These are phyloP conservation scores for Bipolaris sorokiniana DNA, from an alignment of 2,329 filamentous ascomycete genomes.

Conservation along the genomic window DNA sequence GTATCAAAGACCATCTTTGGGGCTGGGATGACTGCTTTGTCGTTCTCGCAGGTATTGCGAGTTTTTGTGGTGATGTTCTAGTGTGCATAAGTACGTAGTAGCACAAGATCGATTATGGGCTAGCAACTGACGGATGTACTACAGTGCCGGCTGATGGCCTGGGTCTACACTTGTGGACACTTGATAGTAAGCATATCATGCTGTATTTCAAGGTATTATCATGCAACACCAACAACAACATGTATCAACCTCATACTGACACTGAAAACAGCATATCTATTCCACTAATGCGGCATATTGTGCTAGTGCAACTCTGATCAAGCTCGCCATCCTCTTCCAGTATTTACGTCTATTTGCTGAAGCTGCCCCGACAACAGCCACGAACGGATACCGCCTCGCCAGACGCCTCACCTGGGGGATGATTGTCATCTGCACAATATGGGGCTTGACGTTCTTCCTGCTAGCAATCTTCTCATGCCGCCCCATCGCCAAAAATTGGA, in stretches of 20 bases:
- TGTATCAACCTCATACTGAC: background rate
- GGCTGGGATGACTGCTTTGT: conserved; percentile 49
- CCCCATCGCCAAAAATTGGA: conserved; percentile 43
- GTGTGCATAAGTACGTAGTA: conserved; percentile 41
- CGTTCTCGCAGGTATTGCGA: conserved; percentile 33
- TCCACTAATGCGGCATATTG: conserved; percentile 40
- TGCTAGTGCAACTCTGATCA: conserved; percentile 44
- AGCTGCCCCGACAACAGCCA: conserved; percentile 18
- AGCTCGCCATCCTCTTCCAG: conserved; percentile 47
- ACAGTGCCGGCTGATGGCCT: conserved; percentile 43
- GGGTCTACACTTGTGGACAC: conserved; percentile 42
- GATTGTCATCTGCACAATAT: conserved; percentile 31
- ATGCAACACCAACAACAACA: background rate
- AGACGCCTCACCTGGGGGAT: conserved; percentile 26
- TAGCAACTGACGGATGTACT: conserved; percentile 8
- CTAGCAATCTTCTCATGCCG: conserved; percentile 42
- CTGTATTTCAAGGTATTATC: conserved; percentile 42
- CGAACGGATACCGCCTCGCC: conserved; percentile 20
- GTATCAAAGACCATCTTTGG: conserved; percentile 36
- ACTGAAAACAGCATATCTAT: conserved; percentile 36
- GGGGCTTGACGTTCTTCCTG: conserved; percentile 41
- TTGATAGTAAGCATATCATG: conserved; percentile 18
- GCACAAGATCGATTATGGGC: background rate
- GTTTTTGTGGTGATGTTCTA: conserved; percentile 34
- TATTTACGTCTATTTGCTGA: conserved; percentile 46